Evolutionary conservation across 495 filamentous ascomycete genomes (phyloP).

Genomic region (Penicillium mononematosum): DNA sequence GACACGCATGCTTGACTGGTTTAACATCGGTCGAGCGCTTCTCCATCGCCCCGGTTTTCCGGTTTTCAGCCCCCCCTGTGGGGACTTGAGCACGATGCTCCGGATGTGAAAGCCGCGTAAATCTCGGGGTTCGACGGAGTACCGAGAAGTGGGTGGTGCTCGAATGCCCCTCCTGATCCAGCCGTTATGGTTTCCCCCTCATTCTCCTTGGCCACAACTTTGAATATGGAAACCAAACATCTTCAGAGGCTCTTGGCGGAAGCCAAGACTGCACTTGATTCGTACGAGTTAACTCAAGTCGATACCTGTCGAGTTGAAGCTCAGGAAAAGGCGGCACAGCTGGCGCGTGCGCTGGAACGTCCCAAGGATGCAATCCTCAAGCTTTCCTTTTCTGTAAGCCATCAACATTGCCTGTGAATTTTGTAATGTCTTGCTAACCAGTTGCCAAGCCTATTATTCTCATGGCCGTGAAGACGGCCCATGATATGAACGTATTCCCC

Average conservation of each 20-base stretch:
- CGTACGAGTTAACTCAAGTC: slow-evolving; percentile 3
- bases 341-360: slow-evolving; percentile 19
- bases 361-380: slow-evolving; percentile 24
- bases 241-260: slow-evolving; percentile 12
- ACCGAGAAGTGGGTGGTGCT: too few relatives aligned
- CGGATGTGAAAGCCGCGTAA: too few relatives aligned
- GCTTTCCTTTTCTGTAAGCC: slow-evolving; percentile 18
- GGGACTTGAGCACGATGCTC: too few relatives aligned
- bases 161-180: background rate
- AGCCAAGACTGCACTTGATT: slow-evolving; percentile 22
- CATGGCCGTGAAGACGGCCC: slow-evolving; percentile 27
- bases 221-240: slow-evolving; percentile 6
- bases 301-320: slow-evolving; percentile 17
- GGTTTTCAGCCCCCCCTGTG: too few relatives aligned
- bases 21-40: too few relatives aligned
- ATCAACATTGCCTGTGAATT: background rate
- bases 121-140: too few relatives aligned
- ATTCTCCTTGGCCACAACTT: background rate
- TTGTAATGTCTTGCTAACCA: background rate
- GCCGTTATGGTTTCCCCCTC: background rate
- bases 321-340: slow-evolving; percentile 11
- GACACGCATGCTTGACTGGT: too few relatives aligned
- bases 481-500: slow-evolving; percentile 25
- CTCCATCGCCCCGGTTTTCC: too few relatives aligned
- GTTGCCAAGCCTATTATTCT: slow-evolving; percentile 18